Base-by-base conservation (phyloP, 208 protist genomes). In the Porcisia hertigi region DNA sequence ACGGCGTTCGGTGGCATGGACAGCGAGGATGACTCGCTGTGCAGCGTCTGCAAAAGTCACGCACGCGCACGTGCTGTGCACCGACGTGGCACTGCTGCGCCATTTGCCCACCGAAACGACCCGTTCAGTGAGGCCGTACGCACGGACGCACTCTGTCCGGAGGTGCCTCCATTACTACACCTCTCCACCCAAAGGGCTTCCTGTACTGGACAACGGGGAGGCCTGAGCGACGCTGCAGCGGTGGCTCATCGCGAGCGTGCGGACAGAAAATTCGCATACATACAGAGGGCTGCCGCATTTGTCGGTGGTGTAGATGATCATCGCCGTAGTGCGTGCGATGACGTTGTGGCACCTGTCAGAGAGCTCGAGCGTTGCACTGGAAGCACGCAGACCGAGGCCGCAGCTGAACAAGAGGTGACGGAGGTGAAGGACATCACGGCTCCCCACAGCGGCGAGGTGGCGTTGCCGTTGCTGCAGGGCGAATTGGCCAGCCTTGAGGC, bases 401-500 rank as follows among this genome's bases (percentile, higher is more conserved):
- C 23, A 14, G 47, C 12, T 16, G 18, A 71, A 9, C n/a, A 53
- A 58, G 70, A 75, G 34, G 53, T 14, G 34, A 71, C 53, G 36
- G 63, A n/a, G 43, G 16, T 65, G 23, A 30, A 25, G 18, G 5
- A 43, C 23, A 49, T 65, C 57, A 64, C 71, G 34, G 71, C 70
- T 34, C 70, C 71, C 47, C 76, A 71, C 70, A 73, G 64, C 43
- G 76, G 63, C 9, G 77, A 82, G 65, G 72, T 75, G 30, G 67
- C 73, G 1, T 49, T 77, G 16, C 77, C 72, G 7, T 59, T 77
- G 65, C 20, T 82, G 58, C 77, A 82, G 25, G 52, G 52, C 39
- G 77, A 82, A 39, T 54, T 82, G n/a, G 77, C 43, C 36, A 69
- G 39, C 45, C 67, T 76, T 69, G 72, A 65, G 57, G 64, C 72